Evolutionary conservation across 192 early-diverging fungal genomes (phyloP), one percentile per base, ranked within the genome.

Genomic region (Entomortierella parvispora): DNA sequence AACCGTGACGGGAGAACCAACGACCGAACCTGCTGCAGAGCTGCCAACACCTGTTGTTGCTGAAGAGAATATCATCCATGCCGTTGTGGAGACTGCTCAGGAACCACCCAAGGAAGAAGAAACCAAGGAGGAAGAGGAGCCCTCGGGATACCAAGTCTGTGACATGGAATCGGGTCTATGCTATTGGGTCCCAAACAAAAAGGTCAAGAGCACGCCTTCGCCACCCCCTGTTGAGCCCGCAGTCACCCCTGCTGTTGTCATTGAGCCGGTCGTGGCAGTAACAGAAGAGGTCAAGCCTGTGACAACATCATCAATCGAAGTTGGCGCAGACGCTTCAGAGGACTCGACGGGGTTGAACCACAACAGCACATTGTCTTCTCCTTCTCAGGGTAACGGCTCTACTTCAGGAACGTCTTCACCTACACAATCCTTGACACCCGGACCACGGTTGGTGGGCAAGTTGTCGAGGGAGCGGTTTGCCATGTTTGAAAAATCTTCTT

Each of bases 381-480:
- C n/a, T n/a, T n/a, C n/a, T n/a, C n/a, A n/a, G 34, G 42, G 48
- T 32, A 33, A 26, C 3, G 23, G 51, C 6, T 20, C 64, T 9
- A 3, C 10, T 20, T 69, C 67, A 2, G 67, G 58, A 26, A 43
- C 31, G 14, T 52, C 37, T 1, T 69, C 70, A 4, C 71, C 71
- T 22, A 43, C 53, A 14, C 60, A 23, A 23, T 62, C 63, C n/a
- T 40, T 76, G 33, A 32, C 58, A 4, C 58, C 71, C 3, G 65
- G 42, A 9, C 71, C 74, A 53, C 58, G 74, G 40, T 34, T 77
- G 47, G 49, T 77, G 0, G 74, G 74, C 34, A 77, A 68, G 55
- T 25, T 77, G 46, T 77, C 66, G 15, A 25, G 60, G 45, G 74
- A 77, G 22, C 74, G 74, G 1, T 53, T 77, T n/a, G 74, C 74